A percentile compares a stretch with the other conserved stretches of the same genome.
phyloP scores from a whole-genome alignment of 2,329 filamentous ascomycete genomes.

The Curvularia sp. region DNA sequence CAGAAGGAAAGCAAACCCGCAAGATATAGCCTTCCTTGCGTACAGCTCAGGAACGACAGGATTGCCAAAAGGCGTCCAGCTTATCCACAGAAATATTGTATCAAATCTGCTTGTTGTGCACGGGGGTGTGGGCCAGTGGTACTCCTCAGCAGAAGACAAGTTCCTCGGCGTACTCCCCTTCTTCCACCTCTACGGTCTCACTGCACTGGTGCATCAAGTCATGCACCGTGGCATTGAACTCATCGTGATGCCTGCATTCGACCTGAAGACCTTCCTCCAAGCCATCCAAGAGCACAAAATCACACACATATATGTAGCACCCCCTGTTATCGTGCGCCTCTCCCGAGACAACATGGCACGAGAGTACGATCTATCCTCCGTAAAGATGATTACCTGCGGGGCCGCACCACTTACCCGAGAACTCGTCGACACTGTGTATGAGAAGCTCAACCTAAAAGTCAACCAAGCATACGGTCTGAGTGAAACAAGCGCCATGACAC shows the following conservation, averaged over 20 bases:
- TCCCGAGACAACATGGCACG: slow-evolving; percentile 77
- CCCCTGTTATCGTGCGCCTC: slow-evolving; percentile 79
- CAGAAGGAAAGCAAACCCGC: slow-evolving; percentile 64
- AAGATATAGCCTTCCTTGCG: slow-evolving; percentile 83
- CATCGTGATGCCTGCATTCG: slow-evolving; percentile 78
- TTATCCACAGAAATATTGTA: slow-evolving; percentile 54
- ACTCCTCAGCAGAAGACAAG: slow-evolving; percentile 65
- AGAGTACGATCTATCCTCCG: slow-evolving; percentile 77
- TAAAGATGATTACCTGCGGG: slow-evolving; percentile 85
- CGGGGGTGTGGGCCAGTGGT: slow-evolving; percentile 85
- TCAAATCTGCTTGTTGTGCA: slow-evolving; percentile 81
- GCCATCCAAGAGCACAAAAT: slow-evolving; percentile 76
- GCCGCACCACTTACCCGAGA: slow-evolving; percentile 83
- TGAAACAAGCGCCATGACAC: slow-evolving; percentile 36
- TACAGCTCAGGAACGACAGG: slow-evolving; percentile 53
- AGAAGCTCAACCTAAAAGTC: slow-evolving; percentile 63
- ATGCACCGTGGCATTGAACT: slow-evolving; percentile 71
- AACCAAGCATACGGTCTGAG: slow-evolving; percentile 37
- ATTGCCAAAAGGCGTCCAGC: slow-evolving; percentile 55
- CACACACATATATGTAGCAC: slow-evolving; percentile 81
- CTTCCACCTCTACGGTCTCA: slow-evolving; percentile 89
- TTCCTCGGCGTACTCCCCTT: slow-evolving; percentile 83
- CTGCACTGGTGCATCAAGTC: slow-evolving; percentile 71
- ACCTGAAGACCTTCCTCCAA: slow-evolving; percentile 76
- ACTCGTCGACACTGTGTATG: slow-evolving; percentile 75